Conservation (phyloP, 768 basidiomycete species). For the Auriculariales sp. region DNA sequence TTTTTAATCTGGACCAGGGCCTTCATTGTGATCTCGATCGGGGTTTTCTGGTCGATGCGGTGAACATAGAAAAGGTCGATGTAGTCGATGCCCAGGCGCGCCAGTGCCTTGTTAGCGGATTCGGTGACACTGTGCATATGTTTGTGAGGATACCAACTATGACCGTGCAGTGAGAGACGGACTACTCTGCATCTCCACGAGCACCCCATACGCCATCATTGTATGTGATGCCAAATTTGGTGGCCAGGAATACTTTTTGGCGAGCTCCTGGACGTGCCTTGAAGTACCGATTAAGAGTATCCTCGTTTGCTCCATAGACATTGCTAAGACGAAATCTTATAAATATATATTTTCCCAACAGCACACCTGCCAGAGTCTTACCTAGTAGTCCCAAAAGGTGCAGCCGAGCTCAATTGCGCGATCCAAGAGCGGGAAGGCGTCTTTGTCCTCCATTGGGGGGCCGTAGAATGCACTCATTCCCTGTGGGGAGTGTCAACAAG, state of each 20-base stretch:
- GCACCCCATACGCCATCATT: not conserved
- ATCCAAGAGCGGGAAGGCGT: not conserved
- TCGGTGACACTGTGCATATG: not conserved
- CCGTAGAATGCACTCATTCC: not conserved
- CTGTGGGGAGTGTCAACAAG: too few relatives aligned
- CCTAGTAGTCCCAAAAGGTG: not conserved
- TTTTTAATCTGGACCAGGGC: slow-evolving; percentile 11
- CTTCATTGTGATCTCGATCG: slow-evolving; percentile 11
- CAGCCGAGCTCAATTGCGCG: not conserved
- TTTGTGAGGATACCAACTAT: too few relatives aligned
- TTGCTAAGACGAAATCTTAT: too few relatives aligned
- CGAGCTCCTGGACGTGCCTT: slow-evolving; percentile 3
- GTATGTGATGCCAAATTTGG: slow-evolving; percentile 8
- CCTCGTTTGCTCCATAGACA: too few relatives aligned
- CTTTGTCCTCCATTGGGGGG: not conserved
- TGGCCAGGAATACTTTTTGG: slow-evolving; percentile 10
- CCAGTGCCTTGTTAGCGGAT: slow-evolving; percentile 4
- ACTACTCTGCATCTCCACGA: not conserved
- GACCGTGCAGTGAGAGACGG: not conserved
- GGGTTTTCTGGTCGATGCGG: slow-evolving; percentile 11
- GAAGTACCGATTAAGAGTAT: not conserved
- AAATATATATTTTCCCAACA: too few relatives aligned
- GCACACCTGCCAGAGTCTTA: not conserved
- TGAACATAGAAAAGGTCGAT: slow-evolving; percentile 11
- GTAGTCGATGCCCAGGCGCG: slow-evolving; percentile 7